Percentiles rank a stretch among this genome's conserved stretches.
Conservation (phyloP, 495 filamentous ascomycete genomes). For the Aspergillus hancockii region DNA sequence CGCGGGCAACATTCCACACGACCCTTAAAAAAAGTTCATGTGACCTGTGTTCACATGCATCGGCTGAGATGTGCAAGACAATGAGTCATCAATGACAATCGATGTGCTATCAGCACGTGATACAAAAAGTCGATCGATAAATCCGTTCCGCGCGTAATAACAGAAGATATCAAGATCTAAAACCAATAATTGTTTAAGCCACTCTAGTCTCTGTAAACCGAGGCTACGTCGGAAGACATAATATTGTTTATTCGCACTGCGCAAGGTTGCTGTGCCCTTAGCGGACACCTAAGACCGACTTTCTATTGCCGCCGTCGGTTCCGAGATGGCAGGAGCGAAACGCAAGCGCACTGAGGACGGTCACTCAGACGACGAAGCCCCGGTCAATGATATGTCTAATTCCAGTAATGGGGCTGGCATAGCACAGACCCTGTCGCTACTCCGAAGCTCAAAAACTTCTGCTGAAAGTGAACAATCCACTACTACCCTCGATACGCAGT, state of each 20-base stretch:
- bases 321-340: constrained; percentile 28
- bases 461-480: constrained; percentile 16
- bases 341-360: constrained; percentile 34
- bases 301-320: neutral
- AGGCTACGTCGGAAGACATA: neutral
- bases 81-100: neutral
- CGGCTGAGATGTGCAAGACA: too few species aligned
- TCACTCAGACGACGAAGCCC: constrained; percentile 27
- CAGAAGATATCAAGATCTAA: neutral
- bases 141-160: neutral
- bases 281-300: neutral
- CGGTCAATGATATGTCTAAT: constrained; percentile 19
- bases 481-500: constrained; percentile 17
- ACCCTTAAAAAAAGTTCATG: too few species aligned
- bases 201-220: neutral
- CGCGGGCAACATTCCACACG: too few species aligned
- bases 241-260: neutral
- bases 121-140: constrained; percentile 9
- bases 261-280: neutral
- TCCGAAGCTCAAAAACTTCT: constrained; percentile 26
- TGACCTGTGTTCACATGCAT: too few species aligned
- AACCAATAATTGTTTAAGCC: neutral
- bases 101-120: constrained; percentile 19
- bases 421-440: constrained; percentile 32
- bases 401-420: constrained; percentile 27